Base-by-base conservation (phyloP, 2,329 filamentous ascomycete genomes). In the Monosporascus sp. region DNA sequence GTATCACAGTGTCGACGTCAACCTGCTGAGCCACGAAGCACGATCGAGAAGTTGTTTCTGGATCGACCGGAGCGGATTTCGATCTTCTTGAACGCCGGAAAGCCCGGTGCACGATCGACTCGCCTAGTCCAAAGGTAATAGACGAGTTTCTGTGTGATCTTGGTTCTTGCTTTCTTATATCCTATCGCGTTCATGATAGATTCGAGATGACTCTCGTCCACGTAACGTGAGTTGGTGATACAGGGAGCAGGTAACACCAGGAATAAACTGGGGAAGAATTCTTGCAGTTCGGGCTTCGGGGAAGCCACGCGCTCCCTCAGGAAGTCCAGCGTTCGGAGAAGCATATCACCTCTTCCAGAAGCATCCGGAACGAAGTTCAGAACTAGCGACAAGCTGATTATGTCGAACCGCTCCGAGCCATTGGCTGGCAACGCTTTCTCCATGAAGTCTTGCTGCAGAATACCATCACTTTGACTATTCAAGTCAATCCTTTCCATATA, bases 371-470 rank as follows among this genome's bases (percentile, higher is more conserved):
- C 92, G 65, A 91, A 99, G 70, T 99, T 99, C 57, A 99, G 77
- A 5, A 99, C 94, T 50, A 99, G 75, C 8, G 91, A 96, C 24
- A 99, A 76, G 48, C 91, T 96, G 63, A 99, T 87, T 49, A 97
- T 82, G 67, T 99, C 90, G 67, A 97, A 97, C 22, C 75, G 76
- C 41, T 91, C 84, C 0, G 73, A 69, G 6, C 80, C 74, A 22
- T 78, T 68, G 5, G 66, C 67, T 0, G 93, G 93, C 3, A 93
- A 70, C 0, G 91, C 89, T 25, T 91, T 80, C 60, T 90, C 74
- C 92, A 99, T 96, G 65, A 99, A 97, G 69, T 99, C 90, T 67
- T 97, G 90, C 69, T 95, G 84, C 53, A 85, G 67, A 59, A 99
- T 99, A 0, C 84, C 85, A 1, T 86, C 77, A 47, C 85, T 86